Base-by-base conservation (phyloP, 768 basidiomycete species). In the Tulasnella calospora region DNA sequence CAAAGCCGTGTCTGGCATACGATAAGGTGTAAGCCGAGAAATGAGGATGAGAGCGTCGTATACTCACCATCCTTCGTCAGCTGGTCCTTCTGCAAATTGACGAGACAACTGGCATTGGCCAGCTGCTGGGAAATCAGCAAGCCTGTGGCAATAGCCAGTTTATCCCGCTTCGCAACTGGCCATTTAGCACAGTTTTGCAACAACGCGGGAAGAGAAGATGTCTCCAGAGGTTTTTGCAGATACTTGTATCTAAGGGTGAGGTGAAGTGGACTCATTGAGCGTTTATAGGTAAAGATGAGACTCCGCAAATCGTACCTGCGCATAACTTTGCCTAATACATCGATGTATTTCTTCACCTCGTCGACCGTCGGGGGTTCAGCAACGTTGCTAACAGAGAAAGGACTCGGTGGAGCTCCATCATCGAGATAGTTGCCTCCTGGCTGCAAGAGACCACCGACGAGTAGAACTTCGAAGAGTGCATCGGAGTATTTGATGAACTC, bases 401-500 rank as follows among this genome's bases (percentile, higher is more conserved):
- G 94, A 47, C 92, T 95, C 19, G 90, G 87, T 38, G 94, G 92
- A 30, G 92, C 91, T 72, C 90, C 91, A 80, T 95, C 94, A 78
- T 98, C 95, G 85, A 98, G 82, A 86, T 94, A 96, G 82, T 87
- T 90, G 79, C 97, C 97, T 74, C 97, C 97, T 27, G 97, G 98
- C 85, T 98, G 96, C 82, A 99, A 90, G 80, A 99, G 92, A 57
- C 95, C 95, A 72, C 97, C 97, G 83, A 96, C 92, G 82, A 99
- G 90, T 83, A 98, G 89, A 87, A 98, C 90, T 86, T 99, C 96
- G 85, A 98, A 99, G 82, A 99, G 91, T 77, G 92, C 89, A 82
- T 98, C 96, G 85, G 95, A 94, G 91, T 99, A 98, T 87, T 98
- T 98, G 85, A 96, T 91, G 83, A 91, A 92, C 86, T 99, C 98